These are phyloP conservation scores for Royoungia palumana DNA, from an alignment of 768 basidiomycete species.

Conservation along the genomic window DNA sequence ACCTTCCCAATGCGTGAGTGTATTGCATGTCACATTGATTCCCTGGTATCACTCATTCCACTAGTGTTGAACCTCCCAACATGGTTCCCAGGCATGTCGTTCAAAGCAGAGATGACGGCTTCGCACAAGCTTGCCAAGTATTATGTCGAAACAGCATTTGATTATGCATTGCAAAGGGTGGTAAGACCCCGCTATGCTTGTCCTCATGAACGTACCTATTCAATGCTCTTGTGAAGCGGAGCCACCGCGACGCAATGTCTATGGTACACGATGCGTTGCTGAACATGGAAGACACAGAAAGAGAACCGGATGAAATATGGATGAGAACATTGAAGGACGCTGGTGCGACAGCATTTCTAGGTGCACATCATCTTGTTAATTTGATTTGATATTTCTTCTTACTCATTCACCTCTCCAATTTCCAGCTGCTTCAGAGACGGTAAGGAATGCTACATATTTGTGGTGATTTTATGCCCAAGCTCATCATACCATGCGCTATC, in stretches of 20 bases:
- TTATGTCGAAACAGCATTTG: slow-evolving; percentile 4
- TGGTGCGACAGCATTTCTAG: too few relatives aligned
- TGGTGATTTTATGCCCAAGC: background rate
- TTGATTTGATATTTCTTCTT: background rate
- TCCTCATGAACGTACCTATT: background rate
- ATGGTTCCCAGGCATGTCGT: slow-evolving; percentile 13
- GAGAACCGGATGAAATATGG: too few relatives aligned
- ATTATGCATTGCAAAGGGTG: background rate
- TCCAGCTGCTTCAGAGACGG: slow-evolving; percentile 8
- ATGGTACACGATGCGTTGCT: slow-evolving; percentile 6
- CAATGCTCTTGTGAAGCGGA: background rate
- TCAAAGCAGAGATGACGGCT: background rate
- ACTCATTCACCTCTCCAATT: too few relatives aligned
- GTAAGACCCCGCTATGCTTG: background rate
- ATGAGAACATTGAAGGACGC: too few relatives aligned
- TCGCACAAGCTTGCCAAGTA: background rate
- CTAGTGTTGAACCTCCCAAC: slow-evolving; percentile 12
- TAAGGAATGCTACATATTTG: background rate
- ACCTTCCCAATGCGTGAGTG: slow-evolving; percentile 7
- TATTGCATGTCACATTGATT: background rate
- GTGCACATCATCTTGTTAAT: background rate
- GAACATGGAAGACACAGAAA: background rate
- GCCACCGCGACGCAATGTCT: background rate
- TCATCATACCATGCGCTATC: background rate
- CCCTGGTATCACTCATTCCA: background rate